Percentiles rank a stretch among this genome's conserved stretches.
These are phyloP conservation scores for Pestalotiopsis sp. DNA, from an alignment of 2,329 filamentous ascomycete species.

Conservation along the genomic window DNA sequence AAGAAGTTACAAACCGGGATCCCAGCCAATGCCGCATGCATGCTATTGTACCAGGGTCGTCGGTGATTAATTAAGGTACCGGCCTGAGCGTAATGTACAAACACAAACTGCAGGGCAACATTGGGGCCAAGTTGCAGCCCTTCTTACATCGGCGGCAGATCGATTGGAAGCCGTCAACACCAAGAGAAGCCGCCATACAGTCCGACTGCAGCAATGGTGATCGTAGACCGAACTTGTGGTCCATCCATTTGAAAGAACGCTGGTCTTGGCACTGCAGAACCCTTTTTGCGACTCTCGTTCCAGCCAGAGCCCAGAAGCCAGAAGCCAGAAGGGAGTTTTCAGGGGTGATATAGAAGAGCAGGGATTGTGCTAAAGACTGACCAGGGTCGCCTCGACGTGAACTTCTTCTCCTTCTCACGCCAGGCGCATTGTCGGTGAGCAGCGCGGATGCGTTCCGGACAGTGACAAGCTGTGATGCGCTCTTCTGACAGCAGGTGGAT, in stretches of 20 bases:
- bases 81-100: conserved; percentile 1
- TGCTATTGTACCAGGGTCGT: not conserved
- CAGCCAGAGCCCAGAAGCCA: not conserved
- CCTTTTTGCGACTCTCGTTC: not conserved
- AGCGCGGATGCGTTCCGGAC: conserved; percentile 10
- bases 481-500: conserved; percentile 5
- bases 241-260: not conserved
- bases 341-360: conserved; percentile 8
- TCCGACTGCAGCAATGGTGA: not conserved
- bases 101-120: not conserved
- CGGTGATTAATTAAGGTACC: not conserved
- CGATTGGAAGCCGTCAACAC: not conserved
- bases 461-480: not conserved
- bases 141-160: not conserved
- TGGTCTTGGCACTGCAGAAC: not conserved
- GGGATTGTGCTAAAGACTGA: not conserved
- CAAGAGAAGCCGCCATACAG: not conserved
- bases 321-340: not conserved
- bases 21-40: conserved; percentile 1
- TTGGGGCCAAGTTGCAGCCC: not conserved
- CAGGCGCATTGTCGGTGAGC: not conserved
- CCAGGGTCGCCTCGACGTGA: not conserved
- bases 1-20: not conserved
- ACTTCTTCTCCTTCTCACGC: not conserved
- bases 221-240: not conserved